A percentile compares a stretch with the other conserved stretches of the same genome.
Evolutionary conservation across 202 grass and related monocot genomes (phyloP).

Genomic region (Brachypodium distachyon): DNA sequence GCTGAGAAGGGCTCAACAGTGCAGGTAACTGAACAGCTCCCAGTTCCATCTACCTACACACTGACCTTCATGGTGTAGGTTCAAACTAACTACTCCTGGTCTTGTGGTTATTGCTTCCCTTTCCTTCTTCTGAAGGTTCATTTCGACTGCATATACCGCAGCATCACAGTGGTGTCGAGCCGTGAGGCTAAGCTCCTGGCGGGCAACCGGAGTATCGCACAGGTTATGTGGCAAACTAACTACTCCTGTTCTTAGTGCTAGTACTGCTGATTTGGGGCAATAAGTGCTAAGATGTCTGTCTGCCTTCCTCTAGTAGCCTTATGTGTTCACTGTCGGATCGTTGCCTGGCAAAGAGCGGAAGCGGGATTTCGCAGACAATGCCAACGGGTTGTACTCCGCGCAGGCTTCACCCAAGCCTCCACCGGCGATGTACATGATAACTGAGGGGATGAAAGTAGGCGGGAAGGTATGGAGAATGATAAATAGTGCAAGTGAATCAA

Average conservation of each 20-base stretch:
- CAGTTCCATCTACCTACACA: background rate
- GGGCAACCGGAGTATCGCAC: conserved; percentile 75
- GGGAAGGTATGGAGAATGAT: conserved; percentile 47
- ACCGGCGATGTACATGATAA: conserved; percentile 55
- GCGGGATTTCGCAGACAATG: conserved; percentile 73
- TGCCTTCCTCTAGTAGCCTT: conserved; percentile 85
- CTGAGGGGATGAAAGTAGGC: conserved; percentile 95
- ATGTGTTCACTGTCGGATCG: conserved; percentile 86
- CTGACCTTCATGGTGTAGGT: background rate
- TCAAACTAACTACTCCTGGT: background rate
- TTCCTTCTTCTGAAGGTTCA: conserved; percentile 60
- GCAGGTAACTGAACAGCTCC: conserved; percentile 28
- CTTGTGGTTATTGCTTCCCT: no score
- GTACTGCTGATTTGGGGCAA: background rate
- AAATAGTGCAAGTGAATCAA: background rate
- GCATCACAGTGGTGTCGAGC: conserved; percentile 79
- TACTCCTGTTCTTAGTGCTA: background rate
- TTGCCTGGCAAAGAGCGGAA: conserved; percentile 84
- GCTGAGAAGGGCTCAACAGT: conserved; percentile 71
- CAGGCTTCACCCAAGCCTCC: conserved; percentile 91
- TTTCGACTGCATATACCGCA: conserved; percentile 83
- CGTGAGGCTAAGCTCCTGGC: conserved; percentile 88
- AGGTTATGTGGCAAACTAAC: conserved; percentile 46
- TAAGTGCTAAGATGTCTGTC: conserved; percentile 20
- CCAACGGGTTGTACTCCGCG: conserved; percentile 74